Base-by-base conservation (phyloP, 1,139 yeast species). In the Candida glucosophila region DNA sequence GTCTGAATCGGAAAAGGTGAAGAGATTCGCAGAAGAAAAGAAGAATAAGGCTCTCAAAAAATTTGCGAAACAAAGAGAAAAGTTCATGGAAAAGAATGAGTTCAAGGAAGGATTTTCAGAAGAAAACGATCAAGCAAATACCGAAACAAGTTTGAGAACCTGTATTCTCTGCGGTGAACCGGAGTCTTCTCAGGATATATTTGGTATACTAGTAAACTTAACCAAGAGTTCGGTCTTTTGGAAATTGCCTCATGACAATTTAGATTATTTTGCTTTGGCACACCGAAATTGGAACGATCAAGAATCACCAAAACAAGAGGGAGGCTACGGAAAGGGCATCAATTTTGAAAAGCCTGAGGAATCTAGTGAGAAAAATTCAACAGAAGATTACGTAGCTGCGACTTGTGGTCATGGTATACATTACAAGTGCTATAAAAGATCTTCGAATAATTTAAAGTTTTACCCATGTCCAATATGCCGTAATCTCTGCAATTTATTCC, bases 391-490 rank as follows among this genome's bases (percentile, higher is more conserved):
- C 20, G 74, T 72, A 4, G 53, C 67, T 11, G 56, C 70, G 3
- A 73, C 82, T 3, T 79, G 90, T 54, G 77, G 80, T 13, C 92
- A 79, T 49, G 75, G 73, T 6, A 67, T 78, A 54, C 92, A 79
- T 46, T 62, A 54, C 34, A 41, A 48, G 9, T 80, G 92, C 46
- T 72, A 63, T 43, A 48, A 43, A 15, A 30, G 43, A 42, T 43
- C 51, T 46, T 46, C 57, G 37, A 47, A 47, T 19, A 45, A 36
- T 43, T 31, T 34, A 10, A 34, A 27, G 47, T 41, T 57, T 45
- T 38, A 64, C 31, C 55, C 66, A 3, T 78, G 88, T 49, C 86
- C 88, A 0, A 55, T 79, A 24, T 79, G 88, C 44, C 74, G 73
- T 36, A 66, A 73, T 2, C 55, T 57, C 15, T 67, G 63, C 32